Conservation (phyloP, 768 basidiomycete genomes). For the Boletus rubropictus region DNA sequence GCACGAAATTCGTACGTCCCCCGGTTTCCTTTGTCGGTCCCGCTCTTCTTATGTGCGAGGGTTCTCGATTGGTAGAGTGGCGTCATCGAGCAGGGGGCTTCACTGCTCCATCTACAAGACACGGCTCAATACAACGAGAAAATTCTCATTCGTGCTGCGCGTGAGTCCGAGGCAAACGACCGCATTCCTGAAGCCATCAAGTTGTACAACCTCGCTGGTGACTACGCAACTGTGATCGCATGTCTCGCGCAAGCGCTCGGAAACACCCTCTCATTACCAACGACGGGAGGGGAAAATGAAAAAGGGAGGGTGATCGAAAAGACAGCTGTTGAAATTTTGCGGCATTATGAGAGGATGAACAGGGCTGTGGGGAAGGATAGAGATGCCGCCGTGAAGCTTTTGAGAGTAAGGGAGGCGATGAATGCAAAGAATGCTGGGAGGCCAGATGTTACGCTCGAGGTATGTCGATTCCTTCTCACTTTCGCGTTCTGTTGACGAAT, state of each 20-base stretch:
- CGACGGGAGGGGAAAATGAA: slow-evolving; percentile 43
- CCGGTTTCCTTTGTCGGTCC: background rate
- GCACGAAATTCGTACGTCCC: slow-evolving; percentile 74
- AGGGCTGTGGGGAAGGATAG: slow-evolving; percentile 64
- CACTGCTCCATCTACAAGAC: slow-evolving; percentile 67
- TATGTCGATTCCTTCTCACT: slow-evolving; percentile 33
- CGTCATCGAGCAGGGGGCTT: slow-evolving; percentile 76
- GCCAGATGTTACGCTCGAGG: slow-evolving; percentile 77
- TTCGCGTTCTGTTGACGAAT: background rate
- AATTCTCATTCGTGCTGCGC: slow-evolving; percentile 80
- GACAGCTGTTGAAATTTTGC: slow-evolving; percentile 72
- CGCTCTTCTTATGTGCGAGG: background rate
- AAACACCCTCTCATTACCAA: slow-evolving; percentile 66
- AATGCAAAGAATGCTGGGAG: slow-evolving; percentile 67
- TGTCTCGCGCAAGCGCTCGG: slow-evolving; percentile 87
- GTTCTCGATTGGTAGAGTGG: slow-evolving; percentile 52
- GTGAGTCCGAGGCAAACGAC: slow-evolving; percentile 76
- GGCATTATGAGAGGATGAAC: slow-evolving; percentile 75
- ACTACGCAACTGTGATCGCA: slow-evolving; percentile 80
- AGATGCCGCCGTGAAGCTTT: slow-evolving; percentile 66
- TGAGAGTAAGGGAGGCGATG: slow-evolving; percentile 78
- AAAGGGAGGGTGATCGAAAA: slow-evolving; percentile 64
- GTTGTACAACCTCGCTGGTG: slow-evolving; percentile 90
- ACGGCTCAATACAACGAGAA: slow-evolving; percentile 67
- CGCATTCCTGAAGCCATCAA: slow-evolving; percentile 88